Evolutionary conservation across 306 rosid genomes (phyloP).

Genomic region (Biancaea sappan): DNA sequence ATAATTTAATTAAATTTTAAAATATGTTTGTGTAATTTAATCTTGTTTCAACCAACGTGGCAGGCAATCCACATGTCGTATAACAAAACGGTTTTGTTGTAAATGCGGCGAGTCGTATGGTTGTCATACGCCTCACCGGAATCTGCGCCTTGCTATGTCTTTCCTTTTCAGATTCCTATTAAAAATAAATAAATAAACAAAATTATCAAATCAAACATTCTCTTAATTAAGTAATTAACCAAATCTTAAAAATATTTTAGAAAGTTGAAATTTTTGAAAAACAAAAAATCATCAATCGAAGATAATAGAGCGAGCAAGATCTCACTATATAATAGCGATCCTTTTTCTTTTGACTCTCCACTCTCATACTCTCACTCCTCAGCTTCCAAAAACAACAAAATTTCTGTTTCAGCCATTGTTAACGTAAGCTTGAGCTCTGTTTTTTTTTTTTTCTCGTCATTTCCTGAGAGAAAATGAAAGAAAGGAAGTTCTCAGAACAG

Average conservation of each 20-base stretch:
- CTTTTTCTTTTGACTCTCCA: background rate
- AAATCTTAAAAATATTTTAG: background rate
- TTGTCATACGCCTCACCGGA: constrained; percentile 9
- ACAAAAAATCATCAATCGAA: background rate
- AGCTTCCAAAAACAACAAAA: background rate
- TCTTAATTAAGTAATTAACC: background rate
- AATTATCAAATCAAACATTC: background rate
- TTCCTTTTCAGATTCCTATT: background rate
- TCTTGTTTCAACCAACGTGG: no score
- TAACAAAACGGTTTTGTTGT: background rate
- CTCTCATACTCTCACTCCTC: background rate
- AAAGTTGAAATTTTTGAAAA: background rate
- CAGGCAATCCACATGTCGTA: background rate
- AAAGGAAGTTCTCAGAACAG: constrained; percentile 31
- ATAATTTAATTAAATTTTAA: no score
- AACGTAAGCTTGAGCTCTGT: background rate
- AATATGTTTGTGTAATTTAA: no score
- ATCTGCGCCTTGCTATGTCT: background rate
- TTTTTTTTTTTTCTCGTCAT: no score
- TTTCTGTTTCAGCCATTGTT: background rate
- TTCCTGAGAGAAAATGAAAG: constrained; percentile 7
- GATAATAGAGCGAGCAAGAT: background rate
- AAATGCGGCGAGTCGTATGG: constrained; percentile 37
- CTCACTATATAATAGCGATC: background rate
- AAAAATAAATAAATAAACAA: background rate